These are phyloP conservation scores for Calonectria fujianensis DNA, from an alignment of 2,329 filamentous ascomycete species.

Conservation along the genomic window DNA sequence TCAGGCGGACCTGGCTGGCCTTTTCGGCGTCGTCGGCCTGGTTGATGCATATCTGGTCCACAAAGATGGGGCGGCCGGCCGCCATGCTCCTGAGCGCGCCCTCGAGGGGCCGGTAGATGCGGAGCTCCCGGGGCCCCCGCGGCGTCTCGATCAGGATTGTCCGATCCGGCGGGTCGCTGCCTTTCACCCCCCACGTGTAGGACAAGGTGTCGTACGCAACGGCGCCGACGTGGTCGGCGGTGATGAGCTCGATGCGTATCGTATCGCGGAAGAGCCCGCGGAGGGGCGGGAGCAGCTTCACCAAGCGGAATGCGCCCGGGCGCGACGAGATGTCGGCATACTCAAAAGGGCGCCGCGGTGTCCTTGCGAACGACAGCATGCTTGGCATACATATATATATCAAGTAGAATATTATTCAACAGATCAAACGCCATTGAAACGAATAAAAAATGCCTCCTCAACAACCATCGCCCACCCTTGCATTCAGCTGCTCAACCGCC, in stretches of 20 bases:
- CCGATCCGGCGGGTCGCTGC: conserved; percentile 44
- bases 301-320: conserved; percentile 36
- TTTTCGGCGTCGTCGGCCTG: conserved; percentile 53
- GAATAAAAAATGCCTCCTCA: background rate
- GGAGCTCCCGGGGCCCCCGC: conserved; percentile 40
- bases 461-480: background rate
- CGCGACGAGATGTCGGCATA: conserved; percentile 19
- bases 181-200: conserved; percentile 55
- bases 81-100: conserved; percentile 49
- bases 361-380: conserved; percentile 27
- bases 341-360: conserved; percentile 19
- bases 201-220: conserved; percentile 56
- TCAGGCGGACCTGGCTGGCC: conserved; percentile 54
- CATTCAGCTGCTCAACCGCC: background rate
- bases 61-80: conserved; percentile 51
- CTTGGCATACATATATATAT: background rate
- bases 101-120: conserved; percentile 57
- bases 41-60: conserved; percentile 60
- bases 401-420: background rate
- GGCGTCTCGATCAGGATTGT: conserved; percentile 53
- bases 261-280: conserved; percentile 44
- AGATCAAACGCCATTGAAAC: background rate
- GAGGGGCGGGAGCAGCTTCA: conserved; percentile 36
- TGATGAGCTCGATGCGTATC: conserved; percentile 54
- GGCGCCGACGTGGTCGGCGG: conserved; percentile 45